A percentile compares a stretch with the other conserved stretches of the same genome.
Conservation (phyloP, 2,329 filamentous ascomycete genomes). For the Podosphaera fusca region DNA sequence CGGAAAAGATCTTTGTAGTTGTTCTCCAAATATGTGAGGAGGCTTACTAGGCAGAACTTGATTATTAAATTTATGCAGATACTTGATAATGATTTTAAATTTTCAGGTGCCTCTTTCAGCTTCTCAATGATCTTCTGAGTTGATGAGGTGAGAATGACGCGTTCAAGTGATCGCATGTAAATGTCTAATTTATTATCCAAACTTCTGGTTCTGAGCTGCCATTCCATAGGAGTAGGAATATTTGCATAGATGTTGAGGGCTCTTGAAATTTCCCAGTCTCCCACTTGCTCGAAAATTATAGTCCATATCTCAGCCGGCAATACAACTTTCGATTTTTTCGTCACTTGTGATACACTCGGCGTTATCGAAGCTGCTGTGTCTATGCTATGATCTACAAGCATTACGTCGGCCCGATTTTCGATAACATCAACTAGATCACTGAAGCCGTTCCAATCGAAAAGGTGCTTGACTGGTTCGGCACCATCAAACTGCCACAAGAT, state of each 20-base stretch:
- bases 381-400: slow-evolving; percentile 50
- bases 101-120: slow-evolving; percentile 46
- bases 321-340: slow-evolving; percentile 18
- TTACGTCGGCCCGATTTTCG: slow-evolving; percentile 53
- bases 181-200: slow-evolving; percentile 42
- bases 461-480: slow-evolving; percentile 25
- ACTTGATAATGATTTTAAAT: slow-evolving; percentile 48
- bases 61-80: slow-evolving; percentile 74
- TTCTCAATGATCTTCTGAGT: slow-evolving; percentile 50
- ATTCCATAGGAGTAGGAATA: slow-evolving; percentile 47
- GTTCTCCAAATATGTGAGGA: slow-evolving; percentile 50
- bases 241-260: slow-evolving; percentile 63
- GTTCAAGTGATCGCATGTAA: slow-evolving; percentile 61
- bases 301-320: slow-evolving; percentile 78
- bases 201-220: slow-evolving; percentile 38
- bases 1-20: slow-evolving; percentile 56
- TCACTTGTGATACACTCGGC: slow-evolving; percentile 21
- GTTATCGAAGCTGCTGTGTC: slow-evolving; percentile 17
- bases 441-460: slow-evolving; percentile 39
- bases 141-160: slow-evolving; percentile 54
- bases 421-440: slow-evolving; percentile 52
- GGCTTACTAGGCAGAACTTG: slow-evolving; percentile 63
- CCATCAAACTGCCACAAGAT: slow-evolving; percentile 61
- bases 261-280: slow-evolving; percentile 77
- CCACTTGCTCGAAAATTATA: slow-evolving; percentile 60